Conservation (phyloP, 1,284 basidiomycete species). For the Cutaneotrichosporon sp. region DNA sequence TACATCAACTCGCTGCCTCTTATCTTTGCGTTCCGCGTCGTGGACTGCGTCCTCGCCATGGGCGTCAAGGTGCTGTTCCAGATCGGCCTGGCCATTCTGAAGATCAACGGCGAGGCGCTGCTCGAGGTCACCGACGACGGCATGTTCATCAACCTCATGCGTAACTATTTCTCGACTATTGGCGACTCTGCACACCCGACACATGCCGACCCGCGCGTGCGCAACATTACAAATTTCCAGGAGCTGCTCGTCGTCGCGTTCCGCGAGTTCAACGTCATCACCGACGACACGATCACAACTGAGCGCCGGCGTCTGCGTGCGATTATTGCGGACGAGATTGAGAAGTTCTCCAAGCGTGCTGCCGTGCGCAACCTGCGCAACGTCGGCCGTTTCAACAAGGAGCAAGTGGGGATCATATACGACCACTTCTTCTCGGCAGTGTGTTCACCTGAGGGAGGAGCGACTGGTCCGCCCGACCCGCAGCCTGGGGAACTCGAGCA, state of each 20-base stretch:
- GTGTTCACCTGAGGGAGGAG: conserved; percentile 52
- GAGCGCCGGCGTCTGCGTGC: conserved; percentile 83
- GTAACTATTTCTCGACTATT: conserved; percentile 87
- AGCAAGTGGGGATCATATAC: conserved; percentile 83
- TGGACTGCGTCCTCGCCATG: conserved; percentile 99
- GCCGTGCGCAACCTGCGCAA: conserved; percentile 83
- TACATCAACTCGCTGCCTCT: conserved; percentile 99
- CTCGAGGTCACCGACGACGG: conserved; percentile 97
- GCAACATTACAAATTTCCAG: conserved; percentile 96
- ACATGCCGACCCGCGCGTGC: conserved; percentile 79
- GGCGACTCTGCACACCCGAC: conserved; percentile 92
- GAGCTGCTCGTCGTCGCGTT: conserved; percentile 93
- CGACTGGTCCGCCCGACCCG: conserved; percentile 10
- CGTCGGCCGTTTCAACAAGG: conserved; percentile 77
- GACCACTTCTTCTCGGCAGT: conserved; percentile 86
- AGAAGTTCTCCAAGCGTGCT: conserved; percentile 91
- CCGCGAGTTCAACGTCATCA: conserved; percentile 94
- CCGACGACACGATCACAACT: conserved; percentile 85
- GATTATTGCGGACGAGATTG: conserved; percentile 90
- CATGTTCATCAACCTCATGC: conserved; percentile 91
- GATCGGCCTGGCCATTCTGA: conserved; percentile 73
- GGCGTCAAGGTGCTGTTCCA: conserved; percentile 98
- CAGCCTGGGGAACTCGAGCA: conserved; percentile 36
- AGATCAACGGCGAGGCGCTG: conserved; percentile 93
- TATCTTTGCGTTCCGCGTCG: conserved; percentile 97